Base-by-base conservation (phyloP, 345 rosid species). In the Tarenaya hassleriana region DNA sequence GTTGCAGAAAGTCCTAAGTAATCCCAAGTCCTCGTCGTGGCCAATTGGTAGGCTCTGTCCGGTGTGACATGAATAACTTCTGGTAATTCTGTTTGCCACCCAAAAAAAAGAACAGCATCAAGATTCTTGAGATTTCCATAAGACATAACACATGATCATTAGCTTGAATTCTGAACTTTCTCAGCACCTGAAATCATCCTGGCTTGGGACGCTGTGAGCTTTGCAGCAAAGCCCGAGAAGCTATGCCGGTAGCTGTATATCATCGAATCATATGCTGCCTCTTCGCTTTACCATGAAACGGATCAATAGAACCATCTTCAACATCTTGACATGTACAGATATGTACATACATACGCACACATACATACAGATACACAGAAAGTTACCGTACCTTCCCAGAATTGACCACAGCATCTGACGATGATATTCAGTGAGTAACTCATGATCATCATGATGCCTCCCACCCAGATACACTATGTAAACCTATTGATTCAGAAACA, bases 171-270 rank as follows among this genome's bases (percentile, higher is more conserved):
- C n/a, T n/a, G n/a, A n/a, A n/a, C n/a, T n/a, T n/a, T n/a, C n/a
- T n/a, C n/a, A n/a, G 27, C 64, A 80, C 85, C 78, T 3, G 78
- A 58, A 16, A 84, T 67, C 61, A 71, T 57, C 53, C 41, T 71
- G 8, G 75, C 83, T 65, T 76, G 80, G 13, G 69, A 60, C 49
- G 67, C 74, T 1, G 81, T 73, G 24, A 84, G 75, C 65, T 76
- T 71, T 20, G 84, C 92, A 39, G 92, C 83, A 52, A 83, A 83
- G 35, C 82, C 87, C 0, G 84, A 80, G 67, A 83, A 77, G 40
- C 82, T 82, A 67, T 83, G 83, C 58, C 67, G 74, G 78, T 80
- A 83, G 69, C 80, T 80, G 52, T 83, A 76, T 38, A 80, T 67
- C 73, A 83, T 68, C 55, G 53, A 69, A 19, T 74, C 64, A 46